phyloP scores from a whole-genome alignment of 352 stramenopile genomes.

The Lagenidium giganteum region DNA sequence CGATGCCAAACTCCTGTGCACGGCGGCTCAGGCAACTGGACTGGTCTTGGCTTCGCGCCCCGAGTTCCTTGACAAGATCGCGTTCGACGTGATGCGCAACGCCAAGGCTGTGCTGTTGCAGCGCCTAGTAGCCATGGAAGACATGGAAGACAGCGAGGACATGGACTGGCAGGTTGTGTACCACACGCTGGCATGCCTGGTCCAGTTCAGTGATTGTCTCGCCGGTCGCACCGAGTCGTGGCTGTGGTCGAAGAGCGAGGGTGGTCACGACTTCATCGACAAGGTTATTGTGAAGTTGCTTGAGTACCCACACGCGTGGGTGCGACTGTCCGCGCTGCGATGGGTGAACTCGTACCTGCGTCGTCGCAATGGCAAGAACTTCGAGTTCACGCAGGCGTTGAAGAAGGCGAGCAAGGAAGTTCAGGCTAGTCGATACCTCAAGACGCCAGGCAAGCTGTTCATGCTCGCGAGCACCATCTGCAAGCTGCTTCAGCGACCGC shows the following conservation, averaged over 20 bases:
- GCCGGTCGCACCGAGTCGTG: constrained; percentile 56
- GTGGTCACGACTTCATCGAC: constrained; percentile 29
- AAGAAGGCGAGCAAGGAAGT: constrained; percentile 27
- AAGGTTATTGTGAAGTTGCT: constrained; percentile 46
- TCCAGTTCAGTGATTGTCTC: constrained; percentile 62
- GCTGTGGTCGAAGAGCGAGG: constrained; percentile 24
- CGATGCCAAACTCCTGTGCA: constrained; percentile 61
- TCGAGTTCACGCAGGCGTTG: constrained; percentile 29
- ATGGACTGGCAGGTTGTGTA: constrained; percentile 64
- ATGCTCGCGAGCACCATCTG: constrained; percentile 43
- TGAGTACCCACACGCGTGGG: constrained; percentile 71
- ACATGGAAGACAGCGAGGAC: constrained; percentile 30
- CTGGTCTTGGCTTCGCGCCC: constrained; percentile 69
- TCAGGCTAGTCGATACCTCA: constrained; percentile 34
- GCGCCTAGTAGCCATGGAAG: constrained; percentile 31
- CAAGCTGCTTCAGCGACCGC: constrained; percentile 64
- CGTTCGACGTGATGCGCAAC: constrained; percentile 32
- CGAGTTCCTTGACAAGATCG: constrained; percentile 71
- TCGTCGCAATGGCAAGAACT: constrained; percentile 35
- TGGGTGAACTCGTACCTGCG: constrained; percentile 67
- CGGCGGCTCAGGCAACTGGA: constrained; percentile 68
- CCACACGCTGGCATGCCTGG: constrained; percentile 57
- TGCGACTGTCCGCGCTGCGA: constrained; percentile 53
- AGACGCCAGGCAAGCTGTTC: constrained; percentile 55
- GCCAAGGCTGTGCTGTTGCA: constrained; percentile 29